Evolutionary conservation across 1,284 basidiomycete genomes (phyloP).

Genomic region (Rhodofomes roseus): DNA sequence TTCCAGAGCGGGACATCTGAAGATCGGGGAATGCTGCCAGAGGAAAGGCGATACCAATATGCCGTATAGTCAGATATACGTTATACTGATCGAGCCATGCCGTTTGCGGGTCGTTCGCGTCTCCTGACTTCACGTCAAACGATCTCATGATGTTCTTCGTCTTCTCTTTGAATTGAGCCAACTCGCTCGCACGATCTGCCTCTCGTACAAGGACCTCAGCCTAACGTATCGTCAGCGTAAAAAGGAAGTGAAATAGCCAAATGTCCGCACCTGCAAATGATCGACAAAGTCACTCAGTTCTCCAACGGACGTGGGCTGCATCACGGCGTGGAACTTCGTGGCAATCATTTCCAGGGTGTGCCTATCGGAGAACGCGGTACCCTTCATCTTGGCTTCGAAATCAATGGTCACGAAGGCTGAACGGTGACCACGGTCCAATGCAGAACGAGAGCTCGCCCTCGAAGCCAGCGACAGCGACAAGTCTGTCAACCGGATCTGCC

Average conservation of each 20-base stretch:
- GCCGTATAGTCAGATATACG: constrained; percentile 60
- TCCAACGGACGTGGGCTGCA: constrained; percentile 88
- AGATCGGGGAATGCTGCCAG: constrained; percentile 54
- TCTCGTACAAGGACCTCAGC: constrained; percentile 70
- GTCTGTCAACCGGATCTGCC: constrained; percentile 67
- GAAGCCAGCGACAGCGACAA: constrained; percentile 73
- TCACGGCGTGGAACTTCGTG: constrained; percentile 82
- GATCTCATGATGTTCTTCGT: constrained; percentile 69
- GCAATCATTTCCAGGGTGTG: constrained; percentile 53
- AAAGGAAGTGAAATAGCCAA: not conserved
- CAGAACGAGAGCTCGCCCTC: constrained; percentile 34
- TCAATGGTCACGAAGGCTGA: constrained; percentile 85
- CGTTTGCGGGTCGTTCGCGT: constrained; percentile 35
- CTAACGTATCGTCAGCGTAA: constrained; percentile 31
- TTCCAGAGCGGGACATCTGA: constrained; percentile 37
- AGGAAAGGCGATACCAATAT: constrained; percentile 85
- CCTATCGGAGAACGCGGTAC: constrained; percentile 22
- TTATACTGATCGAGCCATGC: constrained; percentile 69
- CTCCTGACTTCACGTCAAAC: constrained; percentile 57
- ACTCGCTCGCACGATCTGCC: constrained; percentile 70
- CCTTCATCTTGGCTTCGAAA: constrained; percentile 43
- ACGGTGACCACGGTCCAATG: constrained; percentile 57
- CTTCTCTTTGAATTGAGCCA: constrained; percentile 82
- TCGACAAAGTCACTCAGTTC: constrained; percentile 87
- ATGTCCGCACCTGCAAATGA: constrained; percentile 60